phyloP scores from a whole-genome alignment of 305 asterid genomes.

The Solanum hybrid region DNA sequence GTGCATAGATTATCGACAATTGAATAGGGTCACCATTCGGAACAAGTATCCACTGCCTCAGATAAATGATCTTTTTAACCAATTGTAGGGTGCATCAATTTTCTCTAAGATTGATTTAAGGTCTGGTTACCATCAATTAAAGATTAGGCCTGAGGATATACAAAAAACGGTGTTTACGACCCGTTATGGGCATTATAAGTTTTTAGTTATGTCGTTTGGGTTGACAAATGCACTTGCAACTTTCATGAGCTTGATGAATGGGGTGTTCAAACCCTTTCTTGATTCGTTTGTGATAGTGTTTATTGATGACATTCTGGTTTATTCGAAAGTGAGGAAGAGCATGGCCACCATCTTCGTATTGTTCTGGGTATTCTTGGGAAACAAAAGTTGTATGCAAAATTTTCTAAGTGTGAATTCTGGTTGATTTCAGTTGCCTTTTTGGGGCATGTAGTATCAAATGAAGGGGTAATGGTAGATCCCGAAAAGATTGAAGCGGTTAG shows the following conservation, averaged over 20 bases:
- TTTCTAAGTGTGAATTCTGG: background rate
- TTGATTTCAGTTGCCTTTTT: background rate
- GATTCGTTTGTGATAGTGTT: no score
- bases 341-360: background rate
- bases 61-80: background rate
- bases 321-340: background rate
- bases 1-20: background rate
- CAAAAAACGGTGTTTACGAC: background rate
- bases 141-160: background rate
- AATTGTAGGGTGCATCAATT: background rate
- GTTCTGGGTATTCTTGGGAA: no score
- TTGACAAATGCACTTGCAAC: background rate
- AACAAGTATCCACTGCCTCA: background rate
- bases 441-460: no score
- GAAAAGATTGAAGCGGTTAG: no score
- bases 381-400: background rate
- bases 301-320: background rate
- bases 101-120: background rate
- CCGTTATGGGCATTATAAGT: background rate
- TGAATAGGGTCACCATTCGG: background rate
- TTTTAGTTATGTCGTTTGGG: background rate
- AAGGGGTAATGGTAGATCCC: no score
- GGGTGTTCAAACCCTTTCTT: background rate
- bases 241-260: background rate
- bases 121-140: background rate